These are phyloP conservation scores for Daphne laureola DNA, from an alignment of 441 rosid genomes.

Conservation along the genomic window DNA sequence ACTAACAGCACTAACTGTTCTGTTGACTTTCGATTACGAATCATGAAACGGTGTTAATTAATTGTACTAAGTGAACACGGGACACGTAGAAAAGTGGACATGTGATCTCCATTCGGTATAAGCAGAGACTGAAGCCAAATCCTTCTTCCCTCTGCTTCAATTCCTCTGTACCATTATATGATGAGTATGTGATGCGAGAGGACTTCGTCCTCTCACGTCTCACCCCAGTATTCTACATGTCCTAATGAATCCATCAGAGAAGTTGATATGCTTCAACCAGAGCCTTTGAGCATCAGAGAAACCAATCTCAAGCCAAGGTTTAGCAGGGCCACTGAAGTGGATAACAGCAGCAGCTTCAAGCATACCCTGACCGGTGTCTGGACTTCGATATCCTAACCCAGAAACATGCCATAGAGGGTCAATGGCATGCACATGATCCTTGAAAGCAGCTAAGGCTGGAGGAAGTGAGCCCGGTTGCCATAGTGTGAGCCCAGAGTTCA, in stretches of 20 bases:
- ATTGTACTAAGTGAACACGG: no score
- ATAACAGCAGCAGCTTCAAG: slow-evolving; percentile 60
- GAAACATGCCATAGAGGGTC: slow-evolving; percentile 81
- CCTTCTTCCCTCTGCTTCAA: slow-evolving; percentile 78
- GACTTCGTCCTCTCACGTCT: slow-evolving; percentile 31
- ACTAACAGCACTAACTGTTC: no score
- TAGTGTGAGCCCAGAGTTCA: slow-evolving; percentile 52
- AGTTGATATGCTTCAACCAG: slow-evolving; percentile 60
- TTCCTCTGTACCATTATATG: slow-evolving; percentile 13
- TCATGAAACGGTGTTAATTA: no score
- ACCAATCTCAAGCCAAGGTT: slow-evolving; percentile 95
- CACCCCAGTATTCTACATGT: slow-evolving; percentile 66
- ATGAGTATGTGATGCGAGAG: slow-evolving; percentile 16
- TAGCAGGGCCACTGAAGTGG: slow-evolving; percentile 94
- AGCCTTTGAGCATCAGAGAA: slow-evolving; percentile 47
- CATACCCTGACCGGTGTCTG: slow-evolving; percentile 23
- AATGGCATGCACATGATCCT: slow-evolving; percentile 60
- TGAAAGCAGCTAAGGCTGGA: slow-evolving; percentile 67
- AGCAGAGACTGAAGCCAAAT: slow-evolving; percentile 77
- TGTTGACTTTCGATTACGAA: no score
- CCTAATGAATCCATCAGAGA: slow-evolving; percentile 58
- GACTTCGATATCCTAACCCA: slow-evolving; percentile 56
- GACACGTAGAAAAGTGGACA: no score
- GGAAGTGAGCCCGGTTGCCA: slow-evolving; percentile 90
- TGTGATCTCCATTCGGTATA: slow-evolving; percentile 11